Conservation (phyloP, 2,329 filamentous ascomycete species). For the Colletotrichum camelliae region DNA sequence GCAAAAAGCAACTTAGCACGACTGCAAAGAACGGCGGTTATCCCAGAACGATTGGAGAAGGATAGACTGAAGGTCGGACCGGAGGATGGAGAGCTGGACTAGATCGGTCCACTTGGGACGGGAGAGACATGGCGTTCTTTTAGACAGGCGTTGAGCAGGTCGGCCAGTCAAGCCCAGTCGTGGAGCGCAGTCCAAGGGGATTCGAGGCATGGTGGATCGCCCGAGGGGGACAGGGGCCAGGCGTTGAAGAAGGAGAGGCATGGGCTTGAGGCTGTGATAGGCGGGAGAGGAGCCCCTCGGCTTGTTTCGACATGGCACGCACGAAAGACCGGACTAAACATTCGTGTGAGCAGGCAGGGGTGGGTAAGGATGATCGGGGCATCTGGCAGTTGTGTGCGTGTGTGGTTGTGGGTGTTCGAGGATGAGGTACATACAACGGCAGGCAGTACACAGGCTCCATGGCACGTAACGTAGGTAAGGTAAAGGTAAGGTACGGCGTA, state of each 20-base stretch:
- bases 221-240: slow-evolving; percentile 32
- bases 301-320: slow-evolving; percentile 25
- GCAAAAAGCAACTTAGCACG: slow-evolving; percentile 27
- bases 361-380: slow-evolving; percentile 3
- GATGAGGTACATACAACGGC: neutral
- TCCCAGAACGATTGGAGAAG: slow-evolving; percentile 38
- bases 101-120: slow-evolving; percentile 23
- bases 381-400: slow-evolving; percentile 3
- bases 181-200: slow-evolving; percentile 35
- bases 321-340: slow-evolving; percentile 23
- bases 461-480: neutral
- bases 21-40: slow-evolving; percentile 39
- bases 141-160: slow-evolving; percentile 29
- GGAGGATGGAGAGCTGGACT: slow-evolving; percentile 16
- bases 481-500: neutral
- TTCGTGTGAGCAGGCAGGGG: slow-evolving; percentile 31
- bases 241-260: slow-evolving; percentile 20
- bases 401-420: neutral
- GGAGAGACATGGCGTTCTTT: slow-evolving; percentile 23
- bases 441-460: neutral
- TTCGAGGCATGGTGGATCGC: slow-evolving; percentile 44
- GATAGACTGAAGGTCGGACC: slow-evolving; percentile 24
- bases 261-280: slow-evolving; percentile 32
- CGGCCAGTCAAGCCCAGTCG: slow-evolving; percentile 39
- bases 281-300: slow-evolving; percentile 23